These are phyloP conservation scores for Colletotrichum brevisporum DNA, from an alignment of 2,329 filamentous ascomycete genomes.

Conservation along the genomic window DNA sequence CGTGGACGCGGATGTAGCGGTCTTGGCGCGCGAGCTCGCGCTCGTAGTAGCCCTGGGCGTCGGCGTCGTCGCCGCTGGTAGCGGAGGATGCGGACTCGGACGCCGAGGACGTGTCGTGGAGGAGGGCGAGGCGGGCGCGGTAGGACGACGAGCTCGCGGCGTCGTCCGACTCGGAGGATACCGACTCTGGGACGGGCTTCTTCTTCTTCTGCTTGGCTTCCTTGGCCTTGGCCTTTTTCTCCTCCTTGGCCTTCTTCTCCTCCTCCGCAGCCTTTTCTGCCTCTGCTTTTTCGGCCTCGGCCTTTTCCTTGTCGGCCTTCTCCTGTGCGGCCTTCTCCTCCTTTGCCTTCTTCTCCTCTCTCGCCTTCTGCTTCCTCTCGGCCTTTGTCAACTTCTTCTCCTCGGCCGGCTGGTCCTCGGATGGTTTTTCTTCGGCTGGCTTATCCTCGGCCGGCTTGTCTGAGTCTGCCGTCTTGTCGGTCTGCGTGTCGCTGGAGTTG, in stretches of 20 bases:
- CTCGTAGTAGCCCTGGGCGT: slow-evolving; percentile 26
- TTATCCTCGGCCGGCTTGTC: not conserved
- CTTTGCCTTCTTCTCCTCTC: not conserved
- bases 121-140: slow-evolving; percentile 38
- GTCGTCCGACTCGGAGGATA: slow-evolving; percentile 27
- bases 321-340: not conserved
- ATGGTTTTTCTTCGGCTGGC: slow-evolving; percentile 2
- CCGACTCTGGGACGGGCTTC: not conserved
- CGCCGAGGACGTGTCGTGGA: slow-evolving; percentile 47
- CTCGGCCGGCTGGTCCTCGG: slow-evolving; percentile 16
- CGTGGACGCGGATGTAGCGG: slow-evolving; percentile 50
- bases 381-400: slow-evolving; percentile 15
- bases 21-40: slow-evolving; percentile 45
- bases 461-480: slow-evolving; percentile 11
- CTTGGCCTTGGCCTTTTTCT: slow-evolving; percentile 26
- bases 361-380: slow-evolving; percentile 1
- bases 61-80: slow-evolving; percentile 28
- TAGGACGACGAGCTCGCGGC: slow-evolving; percentile 27
- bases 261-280: not conserved
- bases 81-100: slow-evolving; percentile 42
- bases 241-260: slow-evolving; percentile 17
- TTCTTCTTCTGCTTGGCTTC: slow-evolving; percentile 14
- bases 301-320: not conserved
- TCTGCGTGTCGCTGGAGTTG: slow-evolving; percentile 23
- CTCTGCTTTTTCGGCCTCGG: slow-evolving; percentile 1